A percentile compares a stretch with the other conserved stretches of the same genome.
These are phyloP conservation scores for Parietaria judaica DNA, from an alignment of 306 rosid genomes.

Conservation along the genomic window DNA sequence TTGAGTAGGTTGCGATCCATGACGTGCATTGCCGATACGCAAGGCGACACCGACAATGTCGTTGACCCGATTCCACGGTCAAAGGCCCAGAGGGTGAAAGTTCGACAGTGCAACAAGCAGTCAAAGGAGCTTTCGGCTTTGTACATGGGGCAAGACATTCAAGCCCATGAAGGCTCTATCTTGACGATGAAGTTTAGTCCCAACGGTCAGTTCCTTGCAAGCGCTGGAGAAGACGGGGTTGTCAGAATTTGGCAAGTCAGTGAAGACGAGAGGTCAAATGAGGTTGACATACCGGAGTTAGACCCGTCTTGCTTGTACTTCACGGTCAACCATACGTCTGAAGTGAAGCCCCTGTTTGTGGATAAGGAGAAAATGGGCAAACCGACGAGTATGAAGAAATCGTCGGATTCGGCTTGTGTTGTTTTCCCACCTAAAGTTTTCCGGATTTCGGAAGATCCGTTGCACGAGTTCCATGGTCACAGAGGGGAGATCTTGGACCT, in stretches of 20 bases:
- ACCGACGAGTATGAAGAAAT: constrained; percentile 44
- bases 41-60: constrained; percentile 26
- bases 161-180: constrained; percentile 82
- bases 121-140: constrained; percentile 81
- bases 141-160: constrained; percentile 80
- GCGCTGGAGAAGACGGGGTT: constrained; percentile 84
- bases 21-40: constrained; percentile 49
- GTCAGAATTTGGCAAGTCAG: constrained; percentile 88
- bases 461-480: constrained; percentile 86
- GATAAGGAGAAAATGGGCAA: constrained; percentile 60
- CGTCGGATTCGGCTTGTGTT: constrained; percentile 80
- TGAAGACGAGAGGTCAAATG: constrained; percentile 71
- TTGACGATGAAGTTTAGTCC: constrained; percentile 91
- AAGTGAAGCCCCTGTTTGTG: constrained; percentile 60
- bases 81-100: constrained; percentile 66
- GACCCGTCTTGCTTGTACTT: constrained; percentile 86
- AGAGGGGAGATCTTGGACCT: constrained; percentile 66
- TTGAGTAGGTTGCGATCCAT: constrained; percentile 53
- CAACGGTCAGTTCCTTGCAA: constrained; percentile 88
- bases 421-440: constrained; percentile 75
- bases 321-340: constrained; percentile 63
- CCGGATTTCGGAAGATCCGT: constrained; percentile 67
- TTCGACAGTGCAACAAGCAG: constrained; percentile 52
- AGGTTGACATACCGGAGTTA: constrained; percentile 62
- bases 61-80: constrained; percentile 21